These are phyloP conservation scores for Pythium sp. DNA, from an alignment of 352 stramenopile species.

Conservation along the genomic window DNA sequence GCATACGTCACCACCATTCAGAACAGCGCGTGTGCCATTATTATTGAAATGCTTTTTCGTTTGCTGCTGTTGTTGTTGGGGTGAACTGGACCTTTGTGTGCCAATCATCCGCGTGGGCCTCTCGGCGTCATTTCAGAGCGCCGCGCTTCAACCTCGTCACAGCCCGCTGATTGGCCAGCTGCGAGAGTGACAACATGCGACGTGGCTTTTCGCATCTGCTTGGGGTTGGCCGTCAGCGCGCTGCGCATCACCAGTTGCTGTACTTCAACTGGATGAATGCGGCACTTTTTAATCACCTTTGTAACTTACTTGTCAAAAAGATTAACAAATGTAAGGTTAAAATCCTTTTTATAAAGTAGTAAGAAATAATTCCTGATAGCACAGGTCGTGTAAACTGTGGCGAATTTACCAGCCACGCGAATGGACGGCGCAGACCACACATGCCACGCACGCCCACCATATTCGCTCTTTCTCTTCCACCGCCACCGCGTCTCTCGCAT, in stretches of 20 bases:
- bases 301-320: too few relatives aligned
- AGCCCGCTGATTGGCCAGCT: not conserved
- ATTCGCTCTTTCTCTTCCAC: not conserved
- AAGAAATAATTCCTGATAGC: not conserved
- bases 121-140: constrained; percentile 11
- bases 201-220: not conserved
- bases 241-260: constrained; percentile 9
- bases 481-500: not conserved
- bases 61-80: not conserved
- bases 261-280: constrained; percentile 1
- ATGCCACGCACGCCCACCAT: too few relatives aligned
- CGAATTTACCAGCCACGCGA: not conserved
- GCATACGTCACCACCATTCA: not conserved
- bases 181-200: constrained; percentile 7
- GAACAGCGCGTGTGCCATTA: not conserved
- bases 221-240: not conserved
- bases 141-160: not conserved
- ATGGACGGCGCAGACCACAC: not conserved
- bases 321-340: too few relatives aligned
- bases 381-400: not conserved
- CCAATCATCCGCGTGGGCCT: not conserved
- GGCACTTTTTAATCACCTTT: too few relatives aligned
- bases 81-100: not conserved
- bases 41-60: not conserved
- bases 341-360: too few relatives aligned